phyloP scores from a whole-genome alignment of 768 basidiomycete species.

The Suillus decipiens region DNA sequence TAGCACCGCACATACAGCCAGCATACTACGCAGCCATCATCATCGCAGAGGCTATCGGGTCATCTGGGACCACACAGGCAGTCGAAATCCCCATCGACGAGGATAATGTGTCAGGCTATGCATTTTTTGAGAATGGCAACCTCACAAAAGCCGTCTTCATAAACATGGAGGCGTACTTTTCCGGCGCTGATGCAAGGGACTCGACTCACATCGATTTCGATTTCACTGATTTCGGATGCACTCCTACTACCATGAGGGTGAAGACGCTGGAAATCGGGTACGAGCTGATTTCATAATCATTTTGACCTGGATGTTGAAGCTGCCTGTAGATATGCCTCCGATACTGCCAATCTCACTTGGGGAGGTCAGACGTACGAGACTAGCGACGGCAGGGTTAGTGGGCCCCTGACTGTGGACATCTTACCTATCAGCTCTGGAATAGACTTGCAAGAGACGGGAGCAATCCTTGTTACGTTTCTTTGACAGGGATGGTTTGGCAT shows the following conservation, averaged over 20 bases:
- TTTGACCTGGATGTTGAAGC: conserved; percentile 1
- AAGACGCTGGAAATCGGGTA: conserved; percentile 54
- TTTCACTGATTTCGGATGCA: not conserved
- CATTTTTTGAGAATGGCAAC: not conserved
- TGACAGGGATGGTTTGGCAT: not conserved
- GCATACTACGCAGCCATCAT: conserved; percentile 68
- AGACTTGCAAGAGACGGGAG: conserved; percentile 51
- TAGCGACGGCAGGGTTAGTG: conserved; percentile 40
- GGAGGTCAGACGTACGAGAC: conserved; percentile 53
- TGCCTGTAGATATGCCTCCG: conserved; percentile 46
- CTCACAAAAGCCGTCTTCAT: conserved; percentile 53
- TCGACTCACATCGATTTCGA: conserved; percentile 6
- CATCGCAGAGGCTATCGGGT: conserved; percentile 57
- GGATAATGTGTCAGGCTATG: conserved; percentile 47
- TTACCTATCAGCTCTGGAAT: conserved; percentile 39
- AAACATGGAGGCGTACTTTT: conserved; percentile 55
- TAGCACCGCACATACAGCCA: conserved; percentile 63
- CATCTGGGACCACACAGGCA: conserved; percentile 40
- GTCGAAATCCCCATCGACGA: conserved; percentile 53
- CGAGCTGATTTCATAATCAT: not conserved
- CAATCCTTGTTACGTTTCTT: conserved; percentile 35
- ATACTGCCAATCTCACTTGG: conserved; percentile 53
- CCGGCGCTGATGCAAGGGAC: conserved; percentile 28
- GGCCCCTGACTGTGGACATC: conserved; percentile 33
- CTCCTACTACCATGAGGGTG: conserved; percentile 34